These are phyloP conservation scores for Mycotypha africana DNA, from an alignment of 371 early-diverging fungal genomes.

Conservation along the genomic window DNA sequence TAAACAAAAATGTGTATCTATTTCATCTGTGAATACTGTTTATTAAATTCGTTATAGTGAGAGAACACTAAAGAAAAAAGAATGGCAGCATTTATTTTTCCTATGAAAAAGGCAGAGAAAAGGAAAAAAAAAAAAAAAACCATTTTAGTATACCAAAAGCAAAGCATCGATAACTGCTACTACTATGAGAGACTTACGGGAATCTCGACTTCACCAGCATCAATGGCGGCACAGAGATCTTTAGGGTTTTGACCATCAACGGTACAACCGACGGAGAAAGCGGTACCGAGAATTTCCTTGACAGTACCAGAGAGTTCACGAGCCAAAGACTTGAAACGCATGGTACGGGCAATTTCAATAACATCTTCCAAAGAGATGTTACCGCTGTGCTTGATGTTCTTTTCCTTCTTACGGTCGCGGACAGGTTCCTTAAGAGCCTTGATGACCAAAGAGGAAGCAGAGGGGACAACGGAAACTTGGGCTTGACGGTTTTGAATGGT, in stretches of 20 bases:
- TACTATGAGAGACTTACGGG: constrained; percentile 54
- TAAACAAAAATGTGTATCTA: neutral
- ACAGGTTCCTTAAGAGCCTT: constrained; percentile 99
- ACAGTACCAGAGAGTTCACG: constrained; percentile 90
- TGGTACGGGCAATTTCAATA: constrained; percentile 95
- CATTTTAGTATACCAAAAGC: too few relatives aligned
- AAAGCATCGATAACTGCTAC: neutral
- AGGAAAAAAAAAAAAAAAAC: constrained; percentile 42
- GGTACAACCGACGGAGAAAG: constrained; percentile 98
- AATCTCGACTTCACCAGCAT: constrained; percentile 83
- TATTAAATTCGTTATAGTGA: neutral
- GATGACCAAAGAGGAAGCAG: constrained; percentile 97
- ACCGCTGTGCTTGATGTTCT: constrained; percentile 98
- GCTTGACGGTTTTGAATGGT: constrained; percentile 99
- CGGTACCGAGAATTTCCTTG: constrained; percentile 99
- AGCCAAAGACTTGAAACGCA: constrained; percentile 92
- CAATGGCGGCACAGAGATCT: constrained; percentile 42
- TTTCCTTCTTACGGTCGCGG: constrained; percentile 99
- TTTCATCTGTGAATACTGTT: neutral
- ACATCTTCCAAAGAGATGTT: constrained; percentile 91
- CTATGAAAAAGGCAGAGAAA: constrained; percentile 87
- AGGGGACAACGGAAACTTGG: constrained; percentile 95
- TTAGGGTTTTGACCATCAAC: constrained; percentile 50
- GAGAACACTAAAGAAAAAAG: neutral
- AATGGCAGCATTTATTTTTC: constrained; percentile 25